These are phyloP conservation scores for Parmelia sp. DNA, from an alignment of 495 filamentous ascomycete species.

Conservation along the genomic window DNA sequence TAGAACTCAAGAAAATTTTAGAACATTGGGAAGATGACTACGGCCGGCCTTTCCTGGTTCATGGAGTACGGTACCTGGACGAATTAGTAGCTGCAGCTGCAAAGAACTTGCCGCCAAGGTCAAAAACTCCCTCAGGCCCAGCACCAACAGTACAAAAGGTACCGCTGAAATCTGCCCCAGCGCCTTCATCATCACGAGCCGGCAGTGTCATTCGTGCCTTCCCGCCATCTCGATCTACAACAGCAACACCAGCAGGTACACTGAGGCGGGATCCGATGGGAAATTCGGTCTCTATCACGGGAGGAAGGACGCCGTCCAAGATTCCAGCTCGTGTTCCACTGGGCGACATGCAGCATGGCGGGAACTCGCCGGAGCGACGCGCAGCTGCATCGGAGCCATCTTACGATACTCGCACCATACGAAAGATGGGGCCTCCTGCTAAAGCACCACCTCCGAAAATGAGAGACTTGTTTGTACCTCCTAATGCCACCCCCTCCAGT, in stretches of 20 bases:
- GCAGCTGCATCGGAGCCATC: conserved; percentile 38
- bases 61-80: conserved; percentile 84
- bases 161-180: conserved; percentile 38
- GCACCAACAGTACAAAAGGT: conserved; percentile 43
- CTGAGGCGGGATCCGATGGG: conserved; percentile 54
- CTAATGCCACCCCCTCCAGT: conserved; percentile 50
- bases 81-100: conserved; percentile 57
- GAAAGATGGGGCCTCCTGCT: conserved; percentile 54
- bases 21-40: conserved; percentile 92
- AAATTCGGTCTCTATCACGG: conserved; percentile 34
- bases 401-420: conserved; percentile 48
- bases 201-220: conserved; percentile 46
- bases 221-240: conserved; percentile 49
- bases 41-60: conserved; percentile 85
- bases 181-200: conserved; percentile 35
- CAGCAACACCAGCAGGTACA: conserved; percentile 62
- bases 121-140: conserved; percentile 69
- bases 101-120: conserved; percentile 62
- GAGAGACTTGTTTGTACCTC: conserved; percentile 69
- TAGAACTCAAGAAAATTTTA: conserved; percentile 70
- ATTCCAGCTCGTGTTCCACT: conserved; percentile 77
- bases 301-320: conserved; percentile 61
- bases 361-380: conserved; percentile 74
- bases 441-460: conserved; percentile 81
- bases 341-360: conserved; percentile 70